Evolutionary conservation across 768 basidiomycete genomes (phyloP), one percentile per base, ranked within the genome.

Genomic region (Lactarius evosmus): DNA sequence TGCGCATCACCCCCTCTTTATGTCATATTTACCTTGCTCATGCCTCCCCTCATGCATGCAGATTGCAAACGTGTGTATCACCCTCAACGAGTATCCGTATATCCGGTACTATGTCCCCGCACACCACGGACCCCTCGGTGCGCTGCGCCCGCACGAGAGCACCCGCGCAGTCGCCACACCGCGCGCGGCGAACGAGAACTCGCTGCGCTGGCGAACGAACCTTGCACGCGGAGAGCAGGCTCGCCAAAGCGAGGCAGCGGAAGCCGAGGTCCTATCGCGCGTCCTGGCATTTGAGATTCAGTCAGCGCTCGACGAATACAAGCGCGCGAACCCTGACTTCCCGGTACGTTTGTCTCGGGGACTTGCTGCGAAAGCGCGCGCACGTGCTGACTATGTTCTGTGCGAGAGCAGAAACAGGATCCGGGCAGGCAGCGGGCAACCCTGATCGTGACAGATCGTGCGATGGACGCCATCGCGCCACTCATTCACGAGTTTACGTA

Each of bases 401-500:
- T 58, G 34, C 33, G 46, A 60, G 69, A 70, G 60, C 61, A 61
- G 75, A 69, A 67, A 52, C 67, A 67, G 74, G 77, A 71, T 62
- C 9, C 54, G 16, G 72, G 6, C 70, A 77, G 94, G 64, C 88
- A 89, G 14, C 85, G 89, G 61, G 87, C 84, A 4, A 90, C 93
- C 17, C 78, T 98, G 41, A 82, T 98, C 71, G 89, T 99, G 64
- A 95, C 95, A 5, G 97, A 99, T 75, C 87, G 97, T n/a, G 84
- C 95, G 4, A 93, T 99, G 89, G 97, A 99, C 75, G 86, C 87
- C 70, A 72, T 90, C 29, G 89, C 93, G 2, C 97, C 97, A 1
- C 84, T 98, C 65, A 73, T 97, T 38, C 97, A 99, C 73, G 97
- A 98, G 72, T 99, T 99, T 72, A 98, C 96, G 25, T 99, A 98